Evolutionary conservation across 1,284 basidiomycete genomes (phyloP), one percentile per base, ranked within the genome.

Genomic region (Erythrobasidium hasegawianum): DNA sequence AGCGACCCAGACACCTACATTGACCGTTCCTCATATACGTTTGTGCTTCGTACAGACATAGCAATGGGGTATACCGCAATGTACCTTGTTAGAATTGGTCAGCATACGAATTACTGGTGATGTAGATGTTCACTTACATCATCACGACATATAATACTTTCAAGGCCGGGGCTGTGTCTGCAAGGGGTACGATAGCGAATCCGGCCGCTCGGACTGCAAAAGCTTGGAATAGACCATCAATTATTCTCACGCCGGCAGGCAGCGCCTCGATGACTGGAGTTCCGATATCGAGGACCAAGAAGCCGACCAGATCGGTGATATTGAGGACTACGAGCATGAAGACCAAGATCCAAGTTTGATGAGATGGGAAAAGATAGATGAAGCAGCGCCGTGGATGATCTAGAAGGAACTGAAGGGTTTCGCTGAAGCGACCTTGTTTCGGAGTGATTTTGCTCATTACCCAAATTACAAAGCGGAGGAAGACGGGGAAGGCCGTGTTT

Each of bases 381-480:
- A 91, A 97, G 79, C 95, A 82, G 67, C 94, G 84, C 24, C 94
- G 84, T n/a, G 95, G 95, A 75, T 97, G 95, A 75, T 97, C 93
- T 18, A 98, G 83, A 5, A 98, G 81, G 77, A 98, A 98, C 66
- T 87, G 86, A 1, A 96, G 80, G 0, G 92, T 92, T 78, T 96
- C 90, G 67, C 86, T 82, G 0, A 84, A 72, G 1, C 85, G 83
- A 9, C 59, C 47, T n/a, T 75, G 72, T 9, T 75, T 75, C 0
- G 86, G 85, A 16, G 87, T 83, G 14, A 84, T 62, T 74, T 87
- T 87, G 20, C 85, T 83, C 53, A 88, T 74, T 10, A 78, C 74
- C 92, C 92, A 97, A 64, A 69, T 67, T 7, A 40, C 55, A 14
- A 67, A 26, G 1, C 68, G 68, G 16, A 69, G 59, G 59, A 69